Evolutionary conservation across 352 stramenopile genomes (phyloP), one percentile per base, ranked within the genome.

Genomic region (Phytophthora podocarpi): DNA sequence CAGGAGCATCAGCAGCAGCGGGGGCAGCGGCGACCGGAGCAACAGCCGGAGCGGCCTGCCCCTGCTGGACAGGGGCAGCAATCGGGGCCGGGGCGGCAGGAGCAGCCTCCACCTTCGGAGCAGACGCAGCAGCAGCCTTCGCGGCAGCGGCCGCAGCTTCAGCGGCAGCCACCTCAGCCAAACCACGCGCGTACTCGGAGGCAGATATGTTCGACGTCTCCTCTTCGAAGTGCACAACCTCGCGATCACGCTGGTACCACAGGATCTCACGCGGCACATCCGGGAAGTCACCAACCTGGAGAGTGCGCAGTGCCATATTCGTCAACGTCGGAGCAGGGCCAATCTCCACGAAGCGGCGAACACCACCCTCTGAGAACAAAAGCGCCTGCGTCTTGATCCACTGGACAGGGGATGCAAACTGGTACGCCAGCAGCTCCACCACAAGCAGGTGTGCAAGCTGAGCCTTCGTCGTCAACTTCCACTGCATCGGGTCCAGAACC

Each of bases 301-400:
- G 66, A 30, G 87, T 94, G 10, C 82, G 77, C 55, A 82, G 64
- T 18, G 86, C 88, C 88, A 96, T 95, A 73, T 89, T 93, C 18
- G 85, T 93, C 36, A 96, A 59, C 24, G 87, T 96, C 12, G 87
- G 70, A 45, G 83, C 78, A 52, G 87, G 85, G 16, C 88, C 86
- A 57, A 96, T 92, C 68, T 96, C 88, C 16, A 96, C 66, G 31
- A 95, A 87, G 18, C 86, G 76, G n/a, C 69, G 64, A 34, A 93
- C 80, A 26, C 75, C 78, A 18, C 73, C 66, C 9, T 76, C 37
- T 24, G 78, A 78, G 60, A 96, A 95, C 47, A 96, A 54, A 36
- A 87, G 72, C 32, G 71, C 64, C 66, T 96, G 88, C 4, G 88
- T 95, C 70, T 93, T 89, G 49, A 97, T 97, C 89, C 89, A 97